Evolutionary conservation across 805 yeast genomes (phyloP), one percentile per base, ranked within the genome.

Genomic region (Phaffomyces antillensis): DNA sequence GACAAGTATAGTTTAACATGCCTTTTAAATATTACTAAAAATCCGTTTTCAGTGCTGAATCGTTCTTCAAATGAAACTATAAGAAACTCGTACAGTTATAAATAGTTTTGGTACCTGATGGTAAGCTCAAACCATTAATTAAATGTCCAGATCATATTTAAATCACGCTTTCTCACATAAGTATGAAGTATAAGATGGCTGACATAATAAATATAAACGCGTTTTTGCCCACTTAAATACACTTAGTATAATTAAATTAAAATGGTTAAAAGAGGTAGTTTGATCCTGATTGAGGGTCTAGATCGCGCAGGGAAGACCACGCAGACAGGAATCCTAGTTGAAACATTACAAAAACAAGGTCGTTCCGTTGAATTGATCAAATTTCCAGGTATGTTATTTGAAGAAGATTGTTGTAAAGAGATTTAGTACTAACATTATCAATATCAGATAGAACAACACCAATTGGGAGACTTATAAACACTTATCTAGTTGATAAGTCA

Each of bases 301-400:
- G 99, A 93, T 58, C 68, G 99, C 41, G 83, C 97, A 0, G 99
- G 99, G 0, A 93, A 93, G 58, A 78, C 96, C 3, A 89, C 97
- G 0, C 99, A 93, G 60, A 74, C 83, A 7, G 58, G 63, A 3
- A 52, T 58, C 3, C 53, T 84, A 10, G 54, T 67, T 0, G 56
- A 65, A 1, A 54, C 52, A 5, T 52, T 71, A 12, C 37, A 55
- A 16, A 48, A 55, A 4, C 39, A 49, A 1, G 62, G 63, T 2
- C 68, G 70, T 2, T 57, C 65, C 6, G 73, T 73, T 4, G 68
- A 69, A 44, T 63, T 85, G 32, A 56, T 85, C 49, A 90, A 88
- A 61, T 90, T 93, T 53, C 99, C 99, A 13, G 60, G 62, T 59
- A 49, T 16, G 63, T 50, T 20, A 20, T 20, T 8, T 12, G 1